Conservation (phyloP, 106 monocot genomes). For the Narthecium ossifragum region DNA sequence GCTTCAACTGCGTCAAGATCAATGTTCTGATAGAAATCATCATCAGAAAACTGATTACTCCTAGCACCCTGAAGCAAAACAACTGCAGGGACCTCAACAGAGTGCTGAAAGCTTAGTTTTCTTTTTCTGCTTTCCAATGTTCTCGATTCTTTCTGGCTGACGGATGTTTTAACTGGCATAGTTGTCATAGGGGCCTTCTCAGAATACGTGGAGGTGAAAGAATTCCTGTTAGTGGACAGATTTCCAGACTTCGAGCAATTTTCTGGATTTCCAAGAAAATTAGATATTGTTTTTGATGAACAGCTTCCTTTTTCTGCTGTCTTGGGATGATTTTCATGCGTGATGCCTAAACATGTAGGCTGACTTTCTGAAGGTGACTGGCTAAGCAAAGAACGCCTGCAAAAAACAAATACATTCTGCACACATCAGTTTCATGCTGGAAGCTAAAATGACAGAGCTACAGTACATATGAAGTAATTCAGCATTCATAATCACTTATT, state of each 20-base stretch:
- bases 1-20: constrained; percentile 92
- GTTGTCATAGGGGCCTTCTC: constrained; percentile 2
- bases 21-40: constrained; percentile 70
- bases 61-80: background rate
- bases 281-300: constrained; percentile 27
- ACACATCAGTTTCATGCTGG: too few relatives aligned
- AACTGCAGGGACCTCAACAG: constrained; percentile 7
- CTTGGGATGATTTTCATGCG: constrained; percentile 34
- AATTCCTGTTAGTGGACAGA: constrained; percentile 14
- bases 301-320: constrained; percentile 30
- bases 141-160: constrained; percentile 10
- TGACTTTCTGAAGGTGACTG: constrained; percentile 62
- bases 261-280: constrained; percentile 27
- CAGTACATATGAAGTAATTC: too few relatives aligned
- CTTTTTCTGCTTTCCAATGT: constrained; percentile 66
- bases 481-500: too few relatives aligned
- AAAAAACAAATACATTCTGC: background rate
- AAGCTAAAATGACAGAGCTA: too few relatives aligned
- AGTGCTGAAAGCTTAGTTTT: constrained; percentile 54
- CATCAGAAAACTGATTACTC: constrained; percentile 25
- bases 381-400: constrained; percentile 87
- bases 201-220: constrained; percentile 15
- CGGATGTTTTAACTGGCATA: constrained; percentile 15
- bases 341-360: constrained; percentile 10
- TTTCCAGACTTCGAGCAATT: constrained; percentile 3